phyloP scores from a whole-genome alignment of 345 rosid species.

The Mangifera indica region DNA sequence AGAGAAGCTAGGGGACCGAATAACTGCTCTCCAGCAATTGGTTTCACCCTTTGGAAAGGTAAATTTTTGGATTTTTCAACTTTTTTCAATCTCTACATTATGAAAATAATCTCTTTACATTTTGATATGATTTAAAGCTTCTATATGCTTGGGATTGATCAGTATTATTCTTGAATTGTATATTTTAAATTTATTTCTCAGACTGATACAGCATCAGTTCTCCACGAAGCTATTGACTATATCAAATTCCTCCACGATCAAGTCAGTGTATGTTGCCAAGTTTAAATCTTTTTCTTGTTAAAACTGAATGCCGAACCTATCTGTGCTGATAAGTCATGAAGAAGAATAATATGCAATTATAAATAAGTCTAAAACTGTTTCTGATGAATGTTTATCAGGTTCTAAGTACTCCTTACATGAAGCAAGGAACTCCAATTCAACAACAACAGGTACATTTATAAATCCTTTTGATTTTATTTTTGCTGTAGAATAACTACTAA shows the following conservation, averaged over 20 bases:
- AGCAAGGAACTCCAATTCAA: slow-evolving; percentile 53
- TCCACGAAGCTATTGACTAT: slow-evolving; percentile 80
- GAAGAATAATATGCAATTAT: background rate
- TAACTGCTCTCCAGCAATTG: slow-evolving; percentile 93
- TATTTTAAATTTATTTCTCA: slow-evolving; percentile 28
- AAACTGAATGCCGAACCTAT: background rate
- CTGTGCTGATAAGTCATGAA: slow-evolving; percentile 1
- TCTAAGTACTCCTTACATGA: slow-evolving; percentile 58
- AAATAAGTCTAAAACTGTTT: background rate
- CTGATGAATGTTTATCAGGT: slow-evolving; percentile 38
- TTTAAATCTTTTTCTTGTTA: background rate
- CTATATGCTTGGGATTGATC: slow-evolving; percentile 2
- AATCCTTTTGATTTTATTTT: background rate
- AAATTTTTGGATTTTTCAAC: slow-evolving; percentile 23
- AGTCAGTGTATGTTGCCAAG: slow-evolving; percentile 48
- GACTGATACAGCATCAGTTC: slow-evolving; percentile 99
- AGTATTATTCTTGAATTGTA: background rate
- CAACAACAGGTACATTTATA: slow-evolving; percentile 59
- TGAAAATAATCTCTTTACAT: slow-evolving; percentile 16
- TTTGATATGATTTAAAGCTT: slow-evolving; percentile 9
- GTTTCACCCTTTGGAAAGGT: slow-evolving; percentile 99
- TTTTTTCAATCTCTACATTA: slow-evolving; percentile 13
- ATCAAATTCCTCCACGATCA: slow-evolving; percentile 82
- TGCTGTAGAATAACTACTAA: background rate
- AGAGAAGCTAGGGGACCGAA: slow-evolving; percentile 96